Base-by-base conservation (phyloP, 1,284 basidiomycete genomes). In the Austroboletus novae-zelandiae region DNA sequence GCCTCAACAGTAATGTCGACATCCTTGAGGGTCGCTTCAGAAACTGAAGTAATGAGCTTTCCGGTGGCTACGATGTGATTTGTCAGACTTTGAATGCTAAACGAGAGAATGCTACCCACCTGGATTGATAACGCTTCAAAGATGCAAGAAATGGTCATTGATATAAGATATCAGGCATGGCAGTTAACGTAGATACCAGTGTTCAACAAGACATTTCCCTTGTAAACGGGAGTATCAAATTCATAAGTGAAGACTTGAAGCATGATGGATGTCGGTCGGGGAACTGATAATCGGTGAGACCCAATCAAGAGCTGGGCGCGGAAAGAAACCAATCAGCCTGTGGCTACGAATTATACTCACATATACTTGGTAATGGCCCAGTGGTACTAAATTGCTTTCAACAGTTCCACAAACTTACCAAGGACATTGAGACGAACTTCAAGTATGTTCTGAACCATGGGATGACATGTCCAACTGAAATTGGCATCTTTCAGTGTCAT, bases 171-270 rank as follows among this genome's bases (percentile, higher is more conserved):
- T 18, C 13, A 13, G 15, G 23, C 9, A 27, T 95, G 71, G 68
- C 88, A 88, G 71, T 84, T 76, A 73, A 96, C 92, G 77, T 83
- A 94, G 57, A 95, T 71, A 42, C 91, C 91, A 29, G 86, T 85
- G 55, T 71, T 75, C 70, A 91, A 79, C 47, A 77, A 76, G 42
- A 83, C 78, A 56, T 81, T 79, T 51, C 88, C 89, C 73, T 88
- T 88, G 83, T 74, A 91, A 57, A 73, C 62, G 57, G 78, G 75
- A 18, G 77, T 81, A 60, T 88, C 68, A 69, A 89, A 89, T 42
- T 83, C 70, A 76, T 90, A 69, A 27, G 70, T 70, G 68, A 81
- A 81, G n/a, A 67, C 65, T 14, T 62, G 51, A 23, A 77, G 71
- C 78, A 81, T 80, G 27, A 27, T 27, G 27, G 27, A 27, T 27